These are phyloP conservation scores for Saccharomyces hybrid DNA, from an alignment of 1,139 yeast species.

Conservation along the genomic window DNA sequence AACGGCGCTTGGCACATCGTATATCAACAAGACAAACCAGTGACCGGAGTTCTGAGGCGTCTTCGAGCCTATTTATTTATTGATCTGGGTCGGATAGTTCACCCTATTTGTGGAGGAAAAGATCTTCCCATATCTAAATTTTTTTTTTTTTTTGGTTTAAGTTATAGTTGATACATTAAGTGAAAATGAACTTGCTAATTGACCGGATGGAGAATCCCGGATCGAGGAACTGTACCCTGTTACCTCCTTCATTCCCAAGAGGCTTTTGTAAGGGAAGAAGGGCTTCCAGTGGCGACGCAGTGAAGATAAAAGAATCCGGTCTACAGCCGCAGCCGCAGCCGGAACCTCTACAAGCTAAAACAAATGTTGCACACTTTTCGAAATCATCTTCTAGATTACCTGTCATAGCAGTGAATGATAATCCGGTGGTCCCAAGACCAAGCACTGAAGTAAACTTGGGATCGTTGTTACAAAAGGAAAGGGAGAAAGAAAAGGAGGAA, in stretches of 20 bases:
- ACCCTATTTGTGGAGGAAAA: background rate
- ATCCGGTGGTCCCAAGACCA: slow-evolving; percentile 1
- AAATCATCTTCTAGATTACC: background rate
- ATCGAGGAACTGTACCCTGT: slow-evolving; percentile 1
- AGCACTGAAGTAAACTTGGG: slow-evolving; percentile 1
- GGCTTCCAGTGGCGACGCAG: background rate
- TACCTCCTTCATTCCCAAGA: background rate
- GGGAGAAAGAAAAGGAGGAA: slow-evolving; percentile 1
- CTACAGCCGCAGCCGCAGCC: background rate
- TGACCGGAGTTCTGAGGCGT: background rate
- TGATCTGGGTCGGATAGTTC: background rate
- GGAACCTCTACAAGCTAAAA: background rate
- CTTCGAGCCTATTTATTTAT: background rate
- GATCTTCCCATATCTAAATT: background rate
- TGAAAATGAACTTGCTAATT: slow-evolving; percentile 9
- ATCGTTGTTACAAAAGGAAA: slow-evolving; percentile 1
- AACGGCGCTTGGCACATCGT: background rate
- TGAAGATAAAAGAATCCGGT: background rate
- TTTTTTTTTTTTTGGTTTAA: background rate
- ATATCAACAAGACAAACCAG: background rate
- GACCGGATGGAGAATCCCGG: slow-evolving; percentile 12
- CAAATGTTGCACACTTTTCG: slow-evolving; percentile 1
- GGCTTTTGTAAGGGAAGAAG: background rate
- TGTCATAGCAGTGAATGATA: slow-evolving; percentile 3
- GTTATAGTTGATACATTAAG: background rate